A percentile compares a stretch with the other conserved stretches of the same genome.
Evolutionary conservation across 2,329 filamentous ascomycete genomes (phyloP).

Genomic region (Trematosphaeria pertusa): DNA sequence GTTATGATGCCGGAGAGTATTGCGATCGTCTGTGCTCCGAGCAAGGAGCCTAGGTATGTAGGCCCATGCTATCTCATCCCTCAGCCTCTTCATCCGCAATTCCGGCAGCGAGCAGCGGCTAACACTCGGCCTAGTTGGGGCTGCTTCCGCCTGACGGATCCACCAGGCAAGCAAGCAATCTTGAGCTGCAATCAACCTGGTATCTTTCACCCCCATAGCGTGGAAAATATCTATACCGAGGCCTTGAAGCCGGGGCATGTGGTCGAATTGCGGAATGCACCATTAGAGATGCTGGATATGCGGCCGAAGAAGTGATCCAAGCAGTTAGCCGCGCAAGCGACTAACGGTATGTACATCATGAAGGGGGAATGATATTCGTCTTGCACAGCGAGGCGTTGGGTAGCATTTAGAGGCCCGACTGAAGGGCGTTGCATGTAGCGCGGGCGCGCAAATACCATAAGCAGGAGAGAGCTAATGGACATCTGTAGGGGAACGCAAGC

Average conservation of each 20-base stretch:
- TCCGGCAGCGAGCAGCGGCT: too few relatives aligned
- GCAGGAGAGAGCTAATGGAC: too few relatives aligned
- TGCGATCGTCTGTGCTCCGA: slow-evolving; percentile 93
- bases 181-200: slow-evolving; percentile 78
- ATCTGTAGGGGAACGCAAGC: too few relatives aligned
- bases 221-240: slow-evolving; percentile 78
- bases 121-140: slow-evolving; percentile 69
- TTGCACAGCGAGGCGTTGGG: too few relatives aligned
- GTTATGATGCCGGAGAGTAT: slow-evolving; percentile 96
- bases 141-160: slow-evolving; percentile 91
- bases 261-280: slow-evolving; percentile 61
- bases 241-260: slow-evolving; percentile 67
- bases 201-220: slow-evolving; percentile 80
- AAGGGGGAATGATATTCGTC: too few relatives aligned
- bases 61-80: not conserved
- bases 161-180: slow-evolving; percentile 86
- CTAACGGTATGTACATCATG: not conserved
- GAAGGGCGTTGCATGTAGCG: too few relatives aligned
- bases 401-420: too few relatives aligned
- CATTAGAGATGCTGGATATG: slow-evolving; percentile 72
- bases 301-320: slow-evolving; percentile 32
- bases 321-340: not conserved
- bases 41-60: slow-evolving; percentile 75
- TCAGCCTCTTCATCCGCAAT: slow-evolving; percentile 5
- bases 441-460: too few relatives aligned